Percentiles rank a stretch among this genome's conserved stretches.
Conservation (phyloP, 139 green algal species). For the Desmodesmus armatus region DNA sequence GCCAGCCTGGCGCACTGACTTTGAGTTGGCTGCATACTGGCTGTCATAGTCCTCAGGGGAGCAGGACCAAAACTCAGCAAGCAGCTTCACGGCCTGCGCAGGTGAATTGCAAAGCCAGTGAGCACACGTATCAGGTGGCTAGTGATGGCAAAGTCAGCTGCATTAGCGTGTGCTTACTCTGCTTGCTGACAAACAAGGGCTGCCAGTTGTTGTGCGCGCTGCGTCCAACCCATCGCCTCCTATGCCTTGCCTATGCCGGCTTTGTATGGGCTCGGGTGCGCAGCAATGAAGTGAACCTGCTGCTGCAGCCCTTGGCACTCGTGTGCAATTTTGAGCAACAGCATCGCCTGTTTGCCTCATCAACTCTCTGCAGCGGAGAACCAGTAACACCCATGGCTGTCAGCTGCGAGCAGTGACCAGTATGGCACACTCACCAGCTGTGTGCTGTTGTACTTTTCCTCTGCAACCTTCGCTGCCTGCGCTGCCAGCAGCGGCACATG, state of each 20-base stretch:
- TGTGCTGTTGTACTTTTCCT: constrained; percentile 60
- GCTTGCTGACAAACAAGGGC: too few relatives aligned
- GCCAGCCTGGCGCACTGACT: constrained; percentile 51
- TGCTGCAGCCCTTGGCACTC: too few relatives aligned
- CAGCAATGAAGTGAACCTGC: too few relatives aligned
- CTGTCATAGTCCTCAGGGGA: constrained; percentile 43
- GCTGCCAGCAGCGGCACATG: constrained; percentile 73
- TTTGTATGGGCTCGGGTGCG: too few relatives aligned
- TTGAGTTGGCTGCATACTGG: constrained; percentile 13
- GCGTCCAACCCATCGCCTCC: too few relatives aligned
- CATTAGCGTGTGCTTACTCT: neutral
- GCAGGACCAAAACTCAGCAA: constrained; percentile 68
- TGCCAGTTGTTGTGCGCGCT: too few relatives aligned
- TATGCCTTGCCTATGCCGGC: too few relatives aligned
- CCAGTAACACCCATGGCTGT: neutral
- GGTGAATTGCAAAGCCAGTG: neutral
- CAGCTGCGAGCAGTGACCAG: too few relatives aligned
- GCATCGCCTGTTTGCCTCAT: too few relatives aligned
- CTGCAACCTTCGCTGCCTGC: constrained; percentile 63
- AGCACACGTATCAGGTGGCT: neutral
- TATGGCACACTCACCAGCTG: constrained; percentile 62
- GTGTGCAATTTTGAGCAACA: too few relatives aligned
- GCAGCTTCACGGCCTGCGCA: constrained; percentile 68
- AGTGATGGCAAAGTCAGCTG: too few relatives aligned
- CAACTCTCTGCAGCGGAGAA: too few relatives aligned